phyloP scores from a whole-genome alignment of 768 basidiomycete species.

The Suillus cothurnatus region DNA sequence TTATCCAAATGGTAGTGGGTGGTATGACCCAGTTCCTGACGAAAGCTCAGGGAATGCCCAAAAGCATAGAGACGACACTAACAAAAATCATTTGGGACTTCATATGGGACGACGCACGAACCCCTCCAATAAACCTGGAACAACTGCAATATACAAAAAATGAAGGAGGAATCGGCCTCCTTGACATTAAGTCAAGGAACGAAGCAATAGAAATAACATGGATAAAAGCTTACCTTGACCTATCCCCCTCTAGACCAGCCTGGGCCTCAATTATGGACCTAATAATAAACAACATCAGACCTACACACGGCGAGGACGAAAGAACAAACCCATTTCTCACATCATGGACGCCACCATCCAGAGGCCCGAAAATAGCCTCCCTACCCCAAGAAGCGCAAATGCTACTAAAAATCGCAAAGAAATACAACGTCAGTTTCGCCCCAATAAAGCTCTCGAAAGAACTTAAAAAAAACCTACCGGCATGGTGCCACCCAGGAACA shows the following conservation, averaged over 20 bases:
- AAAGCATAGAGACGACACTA: slow-evolving; percentile 12
- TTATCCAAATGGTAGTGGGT: slow-evolving; percentile 19
- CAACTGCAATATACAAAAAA: neutral
- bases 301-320: neutral
- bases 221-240: neutral
- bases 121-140: slow-evolving; percentile 1
- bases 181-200: slow-evolving; percentile 2
- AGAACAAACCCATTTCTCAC: slow-evolving; percentile 13
- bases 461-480: slow-evolving; percentile 4
- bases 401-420: neutral
- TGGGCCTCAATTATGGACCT: neutral
- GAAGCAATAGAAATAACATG: slow-evolving; percentile 1
- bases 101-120: slow-evolving; percentile 11
- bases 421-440: neutral
- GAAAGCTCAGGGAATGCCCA: slow-evolving; percentile 34
- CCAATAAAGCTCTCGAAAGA: neutral
- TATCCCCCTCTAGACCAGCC: neutral
- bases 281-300: neutral
- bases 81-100: slow-evolving; percentile 19
- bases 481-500: slow-evolving; percentile 16
- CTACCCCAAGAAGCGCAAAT: neutral
- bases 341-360: slow-evolving; percentile 1
- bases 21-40: slow-evolving; percentile 35
- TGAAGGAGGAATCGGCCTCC: neutral
- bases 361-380: neutral